Percentiles rank a stretch among this genome's conserved stretches.
phyloP scores from a whole-genome alignment of 2,329 filamentous ascomycete species.

The Colletotrichum ledebouriae region DNA sequence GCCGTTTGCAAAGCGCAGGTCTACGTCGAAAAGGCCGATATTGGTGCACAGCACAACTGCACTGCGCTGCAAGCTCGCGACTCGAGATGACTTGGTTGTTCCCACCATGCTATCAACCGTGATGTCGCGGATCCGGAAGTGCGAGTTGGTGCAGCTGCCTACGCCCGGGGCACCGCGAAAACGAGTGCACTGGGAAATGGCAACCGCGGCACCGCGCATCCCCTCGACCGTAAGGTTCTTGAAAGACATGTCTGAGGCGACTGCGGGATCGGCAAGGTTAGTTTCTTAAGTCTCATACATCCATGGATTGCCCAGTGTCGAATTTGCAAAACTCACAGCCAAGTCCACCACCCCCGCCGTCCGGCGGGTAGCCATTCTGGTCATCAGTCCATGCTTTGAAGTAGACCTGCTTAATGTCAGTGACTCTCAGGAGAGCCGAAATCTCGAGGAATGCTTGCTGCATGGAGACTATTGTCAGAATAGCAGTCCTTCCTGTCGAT shows the following conservation, averaged over 20 bases:
- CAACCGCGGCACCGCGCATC: slow-evolving; percentile 46
- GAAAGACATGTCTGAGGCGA: slow-evolving; percentile 30
- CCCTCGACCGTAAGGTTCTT: slow-evolving; percentile 34
- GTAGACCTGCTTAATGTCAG: slow-evolving; percentile 55
- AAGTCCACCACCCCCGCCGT: slow-evolving; percentile 63
- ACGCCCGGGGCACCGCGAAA: slow-evolving; percentile 48
- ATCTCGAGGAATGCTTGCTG: slow-evolving; percentile 49
- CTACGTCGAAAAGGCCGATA: no score
- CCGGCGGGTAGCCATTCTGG: slow-evolving; percentile 59
- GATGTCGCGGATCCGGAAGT: no score
- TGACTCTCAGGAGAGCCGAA: no score
- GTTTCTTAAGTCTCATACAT: no score
- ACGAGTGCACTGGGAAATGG: slow-evolving; percentile 51
- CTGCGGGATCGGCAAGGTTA: background rate
- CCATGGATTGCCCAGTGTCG: no score
- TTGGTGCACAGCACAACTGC: no score
- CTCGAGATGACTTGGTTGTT: no score
- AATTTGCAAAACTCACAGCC: slow-evolving; percentile 51
- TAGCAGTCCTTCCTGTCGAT: slow-evolving; percentile 58
- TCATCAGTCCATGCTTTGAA: slow-evolving; percentile 65
- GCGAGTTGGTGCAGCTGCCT: slow-evolving; percentile 52
- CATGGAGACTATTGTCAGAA: slow-evolving; percentile 54
- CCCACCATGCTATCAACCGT: no score
- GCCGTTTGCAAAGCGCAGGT: no score
- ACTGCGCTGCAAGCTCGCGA: no score